Evolutionary conservation across 1,284 basidiomycete genomes (phyloP).

Genomic region (Pterulicium gracile): DNA sequence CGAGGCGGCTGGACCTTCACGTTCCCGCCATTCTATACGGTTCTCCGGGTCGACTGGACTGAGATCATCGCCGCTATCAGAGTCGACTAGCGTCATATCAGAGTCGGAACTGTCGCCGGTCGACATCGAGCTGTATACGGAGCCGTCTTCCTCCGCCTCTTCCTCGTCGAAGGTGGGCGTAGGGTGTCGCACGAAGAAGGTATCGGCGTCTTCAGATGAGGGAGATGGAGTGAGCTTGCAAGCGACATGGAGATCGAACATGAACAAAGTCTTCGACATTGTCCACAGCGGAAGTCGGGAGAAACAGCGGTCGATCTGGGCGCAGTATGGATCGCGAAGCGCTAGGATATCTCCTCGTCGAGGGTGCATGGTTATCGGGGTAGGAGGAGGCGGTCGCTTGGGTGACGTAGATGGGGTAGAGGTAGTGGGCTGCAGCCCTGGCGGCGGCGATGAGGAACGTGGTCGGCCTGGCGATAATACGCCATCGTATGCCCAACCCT

Average conservation of each 20-base stretch:
- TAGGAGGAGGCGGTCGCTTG: constrained; percentile 10
- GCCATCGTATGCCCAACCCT: constrained; percentile 29
- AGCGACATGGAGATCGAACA: constrained; percentile 39
- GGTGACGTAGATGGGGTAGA: constrained; percentile 14
- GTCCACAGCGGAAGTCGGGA: constrained; percentile 47
- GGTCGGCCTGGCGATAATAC: constrained; percentile 10
- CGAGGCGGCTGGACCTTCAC: constrained; percentile 4
- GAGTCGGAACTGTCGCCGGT: constrained; percentile 30
- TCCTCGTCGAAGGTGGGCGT: constrained; percentile 14
- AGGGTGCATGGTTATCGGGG: constrained; percentile 41
- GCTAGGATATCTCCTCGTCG: constrained; percentile 50
- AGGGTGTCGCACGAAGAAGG: constrained; percentile 2
- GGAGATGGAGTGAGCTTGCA: constrained; percentile 11
- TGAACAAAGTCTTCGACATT: constrained; percentile 52
- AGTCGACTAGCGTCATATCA: constrained; percentile 35
- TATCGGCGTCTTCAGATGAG: constrained; percentile 3
- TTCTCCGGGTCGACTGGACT: constrained; percentile 11
- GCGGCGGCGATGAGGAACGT: constrained; percentile 10
- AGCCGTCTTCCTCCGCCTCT: constrained; percentile 19
- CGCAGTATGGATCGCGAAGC: constrained; percentile 43
- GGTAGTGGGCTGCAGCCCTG: constrained; percentile 11
- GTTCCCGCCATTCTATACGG: not conserved
- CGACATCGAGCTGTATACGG: constrained; percentile 21
- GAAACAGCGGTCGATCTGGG: constrained; percentile 47
- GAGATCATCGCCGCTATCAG: constrained; percentile 24